phyloP scores from a whole-genome alignment of 2,329 filamentous ascomycete genomes.

The Colletotrichum navitas region DNA sequence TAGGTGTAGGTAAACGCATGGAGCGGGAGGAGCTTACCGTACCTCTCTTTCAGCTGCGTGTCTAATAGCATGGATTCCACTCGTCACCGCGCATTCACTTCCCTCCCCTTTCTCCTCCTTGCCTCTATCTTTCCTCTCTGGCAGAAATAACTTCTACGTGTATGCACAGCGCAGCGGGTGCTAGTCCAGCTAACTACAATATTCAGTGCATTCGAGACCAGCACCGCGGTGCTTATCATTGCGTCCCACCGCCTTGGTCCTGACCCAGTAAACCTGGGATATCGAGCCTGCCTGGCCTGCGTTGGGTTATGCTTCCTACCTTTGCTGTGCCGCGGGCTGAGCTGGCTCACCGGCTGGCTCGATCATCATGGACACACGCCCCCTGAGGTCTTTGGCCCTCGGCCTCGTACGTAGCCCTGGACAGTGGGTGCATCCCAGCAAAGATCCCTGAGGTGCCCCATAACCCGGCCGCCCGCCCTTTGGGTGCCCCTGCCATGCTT shows the following conservation, averaged over 20 bases:
- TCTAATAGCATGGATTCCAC: slow-evolving; percentile 3
- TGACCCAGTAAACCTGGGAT: neutral
- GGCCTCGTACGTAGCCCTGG: slow-evolving; percentile 1
- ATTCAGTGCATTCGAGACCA: slow-evolving; percentile 8
- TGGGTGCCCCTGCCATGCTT: slow-evolving; percentile 9
- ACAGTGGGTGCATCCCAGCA: slow-evolving; percentile 4
- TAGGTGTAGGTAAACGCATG: neutral
- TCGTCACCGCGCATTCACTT: neutral
- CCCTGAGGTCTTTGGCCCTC: neutral
- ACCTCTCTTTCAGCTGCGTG: neutral
- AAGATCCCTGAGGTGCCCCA: slow-evolving; percentile 28
- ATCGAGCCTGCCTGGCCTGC: neutral
- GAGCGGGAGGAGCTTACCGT: slow-evolving; percentile 21
- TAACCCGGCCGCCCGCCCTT: slow-evolving; percentile 29
- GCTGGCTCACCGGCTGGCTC: slow-evolving; percentile 5
- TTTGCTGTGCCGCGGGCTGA: slow-evolving; percentile 7
- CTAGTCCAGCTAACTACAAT: neutral
- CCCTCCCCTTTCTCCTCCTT: neutral
- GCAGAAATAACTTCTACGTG: too few relatives aligned
- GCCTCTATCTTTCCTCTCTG: slow-evolving; percentile 11
- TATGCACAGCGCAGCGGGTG: slow-evolving; percentile 2
- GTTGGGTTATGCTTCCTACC: neutral
- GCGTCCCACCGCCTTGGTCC: slow-evolving; percentile 9
- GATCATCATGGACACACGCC: neutral
- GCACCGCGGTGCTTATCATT: slow-evolving; percentile 15